These are phyloP conservation scores for Acrodontium crateriforme DNA, from an alignment of 2,329 filamentous ascomycete species.

Conservation along the genomic window DNA sequence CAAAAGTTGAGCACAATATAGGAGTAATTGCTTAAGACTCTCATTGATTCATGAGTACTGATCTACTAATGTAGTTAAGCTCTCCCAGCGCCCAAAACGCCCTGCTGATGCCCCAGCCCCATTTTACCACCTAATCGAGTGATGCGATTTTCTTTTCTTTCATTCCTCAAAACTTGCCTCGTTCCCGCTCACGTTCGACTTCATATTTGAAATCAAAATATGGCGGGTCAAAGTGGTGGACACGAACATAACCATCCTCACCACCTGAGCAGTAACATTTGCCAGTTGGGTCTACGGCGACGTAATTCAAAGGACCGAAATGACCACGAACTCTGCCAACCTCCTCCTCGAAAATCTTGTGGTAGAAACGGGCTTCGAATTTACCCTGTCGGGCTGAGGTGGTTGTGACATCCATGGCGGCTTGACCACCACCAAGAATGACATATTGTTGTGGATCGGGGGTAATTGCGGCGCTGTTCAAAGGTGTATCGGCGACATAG, in stretches of 20 bases:
- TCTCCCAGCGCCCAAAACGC: too few relatives aligned
- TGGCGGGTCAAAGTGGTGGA: conserved; percentile 96
- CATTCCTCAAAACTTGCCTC: too few relatives aligned
- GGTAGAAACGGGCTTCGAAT: conserved; percentile 98
- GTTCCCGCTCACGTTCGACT: conserved; percentile 71
- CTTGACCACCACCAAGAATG: conserved; percentile 94
- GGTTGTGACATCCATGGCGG: conserved; percentile 96
- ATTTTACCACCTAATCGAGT: too few relatives aligned
- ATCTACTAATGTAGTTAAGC: too few relatives aligned
- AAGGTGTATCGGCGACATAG: conserved; percentile 79
- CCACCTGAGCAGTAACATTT: conserved; percentile 89
- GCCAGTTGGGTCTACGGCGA: conserved; percentile 82
- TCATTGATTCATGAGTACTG: too few relatives aligned
- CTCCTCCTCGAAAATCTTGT: conserved; percentile 99
- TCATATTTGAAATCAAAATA: conserved; percentile 99
- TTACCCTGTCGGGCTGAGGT: conserved; percentile 91
- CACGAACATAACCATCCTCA: conserved; percentile 95
- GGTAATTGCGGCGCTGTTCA: conserved; percentile 91
- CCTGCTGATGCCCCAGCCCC: too few relatives aligned
- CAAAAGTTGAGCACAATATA: too few relatives aligned
- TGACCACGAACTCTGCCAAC: conserved; percentile 93
- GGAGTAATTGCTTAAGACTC: too few relatives aligned
- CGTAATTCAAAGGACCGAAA: conserved; percentile 93
- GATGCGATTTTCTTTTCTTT: too few relatives aligned
- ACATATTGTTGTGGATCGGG: conserved; percentile 97